These are phyloP conservation scores for Themeda triandra DNA, from an alignment of 176 grass and related monocot species.

Conservation along the genomic window DNA sequence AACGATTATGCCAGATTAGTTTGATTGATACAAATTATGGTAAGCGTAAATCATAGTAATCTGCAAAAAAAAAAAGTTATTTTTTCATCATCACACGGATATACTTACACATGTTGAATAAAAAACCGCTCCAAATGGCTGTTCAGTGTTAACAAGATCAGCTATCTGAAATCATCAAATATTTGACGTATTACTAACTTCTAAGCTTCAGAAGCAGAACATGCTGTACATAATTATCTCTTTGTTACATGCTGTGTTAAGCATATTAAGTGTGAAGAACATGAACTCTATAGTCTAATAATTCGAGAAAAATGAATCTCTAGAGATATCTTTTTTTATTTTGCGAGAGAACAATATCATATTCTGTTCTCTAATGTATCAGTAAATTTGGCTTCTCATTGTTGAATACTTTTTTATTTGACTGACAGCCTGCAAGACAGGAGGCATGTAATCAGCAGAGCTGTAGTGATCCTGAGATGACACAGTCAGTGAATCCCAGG, in stretches of 20 bases:
- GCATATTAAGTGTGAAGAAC: not conserved
- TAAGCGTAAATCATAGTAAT: not conserved
- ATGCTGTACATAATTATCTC: not conserved
- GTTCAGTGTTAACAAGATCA: not conserved
- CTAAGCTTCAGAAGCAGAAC: not conserved
- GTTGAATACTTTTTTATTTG: constrained; percentile 2
- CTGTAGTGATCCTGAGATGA: constrained; percentile 39
- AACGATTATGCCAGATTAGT: not conserved
- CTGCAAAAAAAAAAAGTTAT: not conserved
- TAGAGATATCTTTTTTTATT: no score
- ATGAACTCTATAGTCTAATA: not conserved
- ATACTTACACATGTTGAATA: not conserved
- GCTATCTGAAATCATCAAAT: not conserved
- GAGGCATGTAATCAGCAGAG: constrained; percentile 65
- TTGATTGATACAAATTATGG: not conserved
- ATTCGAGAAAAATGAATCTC: not conserved
- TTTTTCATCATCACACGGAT: not conserved
- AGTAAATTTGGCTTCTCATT: not conserved
- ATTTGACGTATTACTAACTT: not conserved
- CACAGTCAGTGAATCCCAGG: constrained; percentile 38
- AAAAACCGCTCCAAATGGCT: not conserved
- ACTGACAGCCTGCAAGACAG: constrained; percentile 57
- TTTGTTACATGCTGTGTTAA: not conserved
- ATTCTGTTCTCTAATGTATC: not conserved
- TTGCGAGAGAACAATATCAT: no score